Evolutionary conservation across 768 basidiomycete genomes (phyloP), one percentile per base, ranked within the genome.

Genomic region (Strobilomyces confusus): DNA sequence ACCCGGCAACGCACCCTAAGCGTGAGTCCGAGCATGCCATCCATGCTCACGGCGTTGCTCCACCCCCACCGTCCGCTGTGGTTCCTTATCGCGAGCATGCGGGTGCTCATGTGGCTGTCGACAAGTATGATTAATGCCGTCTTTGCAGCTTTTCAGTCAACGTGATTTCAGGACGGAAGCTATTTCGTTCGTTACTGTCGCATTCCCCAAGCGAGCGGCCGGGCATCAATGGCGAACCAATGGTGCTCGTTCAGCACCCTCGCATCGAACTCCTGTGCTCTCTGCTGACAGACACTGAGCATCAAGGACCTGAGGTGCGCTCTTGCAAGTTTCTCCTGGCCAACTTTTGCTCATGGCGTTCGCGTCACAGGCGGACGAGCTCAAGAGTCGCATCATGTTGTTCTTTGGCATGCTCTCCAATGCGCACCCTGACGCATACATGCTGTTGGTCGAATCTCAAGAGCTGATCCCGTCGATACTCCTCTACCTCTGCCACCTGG

Each of bases 391-490:
- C 3, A 71, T 79, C 40, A 57, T 81, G 40, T 69, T 65, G 36
- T 70, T 77, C 54, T 65, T 81, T 48, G 63, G 71, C 14, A 71
- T 71, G 30, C 66, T 81, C 4, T 69, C 73, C 14, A 62, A 70
- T 40, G 62, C 67, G 2, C 73, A 80, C 48, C 52, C 69, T 0
- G 76, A 76, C 44, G 73, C 72, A 32, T 52, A 70, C n/a, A 60
- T 54, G 0, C 62, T 73, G 1, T 63, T 81, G 7, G 61, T 73
- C 6, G 73, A 76, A 15, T 85, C 86, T 1, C 74, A 73, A 38
- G 73, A 74, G 12, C 60, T 92, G 14, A 75, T 91, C 38, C 88
- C 87, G 2, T 82, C 88, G 1, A 66, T 91, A 25, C 74, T 89
- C 19, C 58, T 77, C 30, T 83, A 77, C 54, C 71, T 87, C 9